Evolutionary conservation across 805 yeast species (phyloP), one percentile per base, ranked within the genome.

Genomic region (Candida patagonica): DNA sequence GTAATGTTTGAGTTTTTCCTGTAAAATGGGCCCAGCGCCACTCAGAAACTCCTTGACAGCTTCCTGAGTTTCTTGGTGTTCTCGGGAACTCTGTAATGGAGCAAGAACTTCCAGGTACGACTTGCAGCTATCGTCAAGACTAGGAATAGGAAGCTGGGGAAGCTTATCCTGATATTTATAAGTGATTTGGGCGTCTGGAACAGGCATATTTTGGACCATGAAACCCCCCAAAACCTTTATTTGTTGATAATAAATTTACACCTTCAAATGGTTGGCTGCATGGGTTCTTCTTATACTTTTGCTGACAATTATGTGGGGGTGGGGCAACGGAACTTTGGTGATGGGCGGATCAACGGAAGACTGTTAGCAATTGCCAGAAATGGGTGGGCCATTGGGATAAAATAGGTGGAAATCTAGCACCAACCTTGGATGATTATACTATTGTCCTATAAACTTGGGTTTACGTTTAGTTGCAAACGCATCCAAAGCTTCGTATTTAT

Each of bases 111-210:
- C 69, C 41, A 87, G 63, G 54, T 85, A 87, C 49, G 70, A 68
- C 15, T 63, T 52, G 51, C 92, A 74, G 0, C 95, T 80, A 38
- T 75, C 78, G 25, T 67, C 61, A 41, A 87, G 66, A 22, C 76
- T 73, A 2, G 96, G 96, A 31, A 87, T 82, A 6, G 96, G 96
- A 24, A 87, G 68, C 56, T 76, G 80, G 42, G 69, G 57, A 29
- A 83, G 64, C 39, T 66, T 57, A 34, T 67, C 69, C 57, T 83
- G 94, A 56, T 63, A 65, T 37, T 74, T 72, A 54, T 69, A 83
- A 1, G 92, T 76, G 32, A 60, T 43, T 25, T 57, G 13, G 42
- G 17, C 24, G 17, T 33, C 37, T 17, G 37, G n/a, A 12, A 21
- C 35, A 31, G 35, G 35, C 35, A 31, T 30, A 13, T 21, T 9